Evolutionary conservation across 345 rosid genomes (phyloP), one percentile per base, ranked within the genome.

Genomic region (Acer saccharum): DNA sequence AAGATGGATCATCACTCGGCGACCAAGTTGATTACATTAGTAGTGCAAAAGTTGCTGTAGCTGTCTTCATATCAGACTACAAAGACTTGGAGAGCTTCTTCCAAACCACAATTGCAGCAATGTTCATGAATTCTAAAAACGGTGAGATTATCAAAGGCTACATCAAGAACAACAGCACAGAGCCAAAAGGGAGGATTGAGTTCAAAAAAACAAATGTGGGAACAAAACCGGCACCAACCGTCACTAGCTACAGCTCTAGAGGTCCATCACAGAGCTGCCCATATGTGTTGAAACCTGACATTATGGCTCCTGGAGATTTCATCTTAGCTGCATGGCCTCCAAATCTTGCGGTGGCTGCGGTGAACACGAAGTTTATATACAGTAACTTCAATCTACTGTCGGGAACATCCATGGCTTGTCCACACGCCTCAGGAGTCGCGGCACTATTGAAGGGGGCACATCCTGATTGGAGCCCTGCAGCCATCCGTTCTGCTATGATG

Each of bases 401-500:
- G 0, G 92, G 90, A 0, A 88, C 94, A 48, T 89, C 92, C 11
- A 88, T 88, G 92, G 64, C 94, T 3, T 86, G 90, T 73, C 94
- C 94, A 0, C 89, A 86, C 61, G 83, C 79, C 5, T 78, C 92
- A 4, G 94, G 92, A 58, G 81, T 88, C 7, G 92, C 84, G 1
- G 89, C 92, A 0, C 87, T 88, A 23, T 16, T 90, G 17, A 88
- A 77, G 68, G 88, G 79, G 21, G 87, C 85, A 23, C 85, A 84
- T 55, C 87, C 90, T 0, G 86, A 87, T 5, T 90, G 94, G 91
- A 87, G 87, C 67, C 91, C 92, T 0, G 89, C 90, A 0, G 89
- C 92, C 8, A 82, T 90, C 61, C 83, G 94, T 27, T 90, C 92
- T 1, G 94, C 92, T 55, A 82, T 90, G 65, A 87, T 90, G 88